Conservation (phyloP, 2,329 filamentous ascomycete species). For the Fusarium sp. region DNA sequence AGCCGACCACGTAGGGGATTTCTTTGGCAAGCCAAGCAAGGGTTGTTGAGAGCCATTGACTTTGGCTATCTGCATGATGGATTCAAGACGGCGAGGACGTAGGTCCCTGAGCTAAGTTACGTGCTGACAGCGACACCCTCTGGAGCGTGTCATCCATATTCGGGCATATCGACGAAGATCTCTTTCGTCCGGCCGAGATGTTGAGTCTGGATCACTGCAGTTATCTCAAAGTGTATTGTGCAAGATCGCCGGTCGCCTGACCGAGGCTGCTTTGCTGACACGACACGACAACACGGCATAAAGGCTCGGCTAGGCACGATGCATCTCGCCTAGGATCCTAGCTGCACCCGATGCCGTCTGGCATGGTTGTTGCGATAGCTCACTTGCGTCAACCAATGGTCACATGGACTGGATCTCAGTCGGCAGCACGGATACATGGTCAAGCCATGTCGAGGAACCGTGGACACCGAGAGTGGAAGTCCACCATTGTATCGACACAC, state of each 20-base stretch:
- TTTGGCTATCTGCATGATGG: neutral
- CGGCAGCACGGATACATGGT: neutral
- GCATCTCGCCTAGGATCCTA: neutral
- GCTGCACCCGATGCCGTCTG: neutral
- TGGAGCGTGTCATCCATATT: neutral
- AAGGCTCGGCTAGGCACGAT: slow-evolving; percentile 2
- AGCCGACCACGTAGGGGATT: slow-evolving; percentile 13
- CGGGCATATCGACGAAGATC: slow-evolving; percentile 5
- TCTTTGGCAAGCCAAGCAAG: neutral
- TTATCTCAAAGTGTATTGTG: slow-evolving; percentile 2
- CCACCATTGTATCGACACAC: neutral
- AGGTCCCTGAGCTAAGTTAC: slow-evolving; percentile 19
- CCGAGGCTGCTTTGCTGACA: slow-evolving; percentile 18
- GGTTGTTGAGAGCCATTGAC: slow-evolving; percentile 2
- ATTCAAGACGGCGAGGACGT: slow-evolving; percentile 1
- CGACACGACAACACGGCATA: slow-evolving; percentile 11
- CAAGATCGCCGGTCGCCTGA: slow-evolving; percentile 33
- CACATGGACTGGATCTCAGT: neutral
- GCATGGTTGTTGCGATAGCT: neutral
- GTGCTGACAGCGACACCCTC: slow-evolving; percentile 22
- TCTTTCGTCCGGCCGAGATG: neutral
- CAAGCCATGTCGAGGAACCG: neutral
- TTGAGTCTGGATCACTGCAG: slow-evolving; percentile 10
- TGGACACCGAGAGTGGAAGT: neutral
- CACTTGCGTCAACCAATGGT: neutral